Base-by-base conservation (phyloP, 148 eudicot species). In the Nyssa sinensis region DNA sequence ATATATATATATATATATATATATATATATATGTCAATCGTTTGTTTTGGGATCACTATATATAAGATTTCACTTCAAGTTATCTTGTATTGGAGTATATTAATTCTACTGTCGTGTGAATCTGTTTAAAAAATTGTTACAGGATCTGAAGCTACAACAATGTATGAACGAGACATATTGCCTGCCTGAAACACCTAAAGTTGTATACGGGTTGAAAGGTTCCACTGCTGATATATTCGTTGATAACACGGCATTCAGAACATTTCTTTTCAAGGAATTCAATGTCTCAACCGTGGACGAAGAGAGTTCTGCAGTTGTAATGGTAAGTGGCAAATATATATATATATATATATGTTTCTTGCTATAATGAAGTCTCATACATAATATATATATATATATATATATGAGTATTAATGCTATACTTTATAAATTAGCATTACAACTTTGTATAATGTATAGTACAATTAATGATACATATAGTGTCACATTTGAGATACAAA, bases 251-350 rank as follows among this genome's bases (percentile, higher is more conserved):
- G 92, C 90, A 0, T 88, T 75, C 62, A 80, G 86, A 37, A 69
- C 81, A 27, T 88, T 82, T 73, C 86, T 88, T 32, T 75, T 61
- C 60, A 44, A 77, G 17, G 72, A 84, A 69, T 77, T 84, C 79
- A 81, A 80, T 67, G 75, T 88, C 32, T 88, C 90, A 33, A 86
- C 83, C 1, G 85, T 74, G 11, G 92, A 88, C 32, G 92, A 86
- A 75, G 92, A 88, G 81, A 88, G 90, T 76, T 87, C 85, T 24
- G 90, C 92, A 28, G 66, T 88, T 5, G 77, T 84, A 21, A 70
- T 84, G 80, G 80, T 77, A 33, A 30, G 79, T 67, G 21, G 55
- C 27, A 16, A 47, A 2, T 0, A 41, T 49, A 21, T 66, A 37
- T 37, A 37, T n/a, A n/a, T n/a, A n/a, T n/a, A n/a, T 55, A 2